phyloP scores from a whole-genome alignment of 495 filamentous ascomycete genomes.

The Tuber borchii region DNA sequence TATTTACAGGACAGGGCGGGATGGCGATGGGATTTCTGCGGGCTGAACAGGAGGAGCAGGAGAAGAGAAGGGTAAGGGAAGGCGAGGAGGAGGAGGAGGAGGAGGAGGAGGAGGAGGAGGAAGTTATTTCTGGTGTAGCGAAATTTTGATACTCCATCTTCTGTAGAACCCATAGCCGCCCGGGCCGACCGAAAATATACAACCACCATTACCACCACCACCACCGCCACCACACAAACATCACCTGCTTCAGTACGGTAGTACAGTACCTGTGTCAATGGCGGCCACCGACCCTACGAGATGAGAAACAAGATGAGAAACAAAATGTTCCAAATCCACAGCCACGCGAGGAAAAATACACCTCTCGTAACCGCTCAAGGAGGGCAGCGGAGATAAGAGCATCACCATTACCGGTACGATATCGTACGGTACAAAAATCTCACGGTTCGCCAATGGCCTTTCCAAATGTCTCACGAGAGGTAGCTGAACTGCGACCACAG shows the following conservation, averaged over 20 bases:
- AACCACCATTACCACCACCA: background rate
- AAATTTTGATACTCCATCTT: background rate
- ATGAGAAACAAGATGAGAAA: background rate
- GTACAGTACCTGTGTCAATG: background rate
- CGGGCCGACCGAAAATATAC: background rate
- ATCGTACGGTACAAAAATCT: background rate
- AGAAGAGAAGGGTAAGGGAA: background rate
- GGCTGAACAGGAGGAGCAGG: background rate
- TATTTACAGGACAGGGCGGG: background rate
- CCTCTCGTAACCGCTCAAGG: background rate
- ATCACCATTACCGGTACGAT: background rate
- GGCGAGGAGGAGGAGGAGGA: too few relatives aligned
- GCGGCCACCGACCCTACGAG: background rate
- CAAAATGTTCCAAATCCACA: background rate
- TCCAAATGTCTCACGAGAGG: background rate
- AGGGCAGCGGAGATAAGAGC: background rate
- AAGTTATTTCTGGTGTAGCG: background rate
- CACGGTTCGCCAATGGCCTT: background rate
- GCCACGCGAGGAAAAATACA: background rate
- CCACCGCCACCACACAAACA: background rate
- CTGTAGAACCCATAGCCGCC: background rate
- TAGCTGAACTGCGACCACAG: background rate
- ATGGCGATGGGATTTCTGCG: background rate
- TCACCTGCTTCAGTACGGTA: background rate
- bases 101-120: too few relatives aligned